Conservation (phyloP, 225 moss, liverwort and hornwort species). For the Marchantia paleacea region DNA sequence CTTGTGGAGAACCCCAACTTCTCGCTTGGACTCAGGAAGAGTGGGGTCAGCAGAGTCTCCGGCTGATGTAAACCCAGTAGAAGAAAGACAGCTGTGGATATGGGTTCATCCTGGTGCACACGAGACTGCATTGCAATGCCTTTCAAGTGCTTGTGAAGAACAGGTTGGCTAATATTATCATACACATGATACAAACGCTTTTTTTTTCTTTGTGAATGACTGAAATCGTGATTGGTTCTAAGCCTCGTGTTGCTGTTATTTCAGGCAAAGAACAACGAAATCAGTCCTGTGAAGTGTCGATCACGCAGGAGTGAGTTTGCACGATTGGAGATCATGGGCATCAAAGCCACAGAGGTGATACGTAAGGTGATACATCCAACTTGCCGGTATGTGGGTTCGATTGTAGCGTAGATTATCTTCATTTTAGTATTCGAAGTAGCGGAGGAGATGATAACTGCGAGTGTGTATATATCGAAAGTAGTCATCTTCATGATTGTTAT, state of each 20-base stretch:
- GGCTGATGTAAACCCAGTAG: neutral
- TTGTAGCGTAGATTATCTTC: too few species aligned
- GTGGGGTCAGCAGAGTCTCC: neutral
- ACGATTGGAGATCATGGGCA: slow-evolving; percentile 75
- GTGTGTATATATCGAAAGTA: neutral
- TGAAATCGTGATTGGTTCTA: neutral
- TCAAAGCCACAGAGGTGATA: slow-evolving; percentile 49
- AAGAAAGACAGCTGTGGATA: slow-evolving; percentile 76
- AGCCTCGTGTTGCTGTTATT: neutral
- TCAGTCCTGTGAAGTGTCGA: slow-evolving; percentile 47
- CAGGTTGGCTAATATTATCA: slow-evolving; percentile 49
- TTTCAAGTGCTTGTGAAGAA: slow-evolving; percentile 55
- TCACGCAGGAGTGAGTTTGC: slow-evolving; percentile 78
- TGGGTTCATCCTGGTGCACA: slow-evolving; percentile 93
- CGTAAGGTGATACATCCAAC: slow-evolving; percentile 78
- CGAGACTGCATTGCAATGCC: slow-evolving; percentile 57
- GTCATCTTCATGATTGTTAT: neutral
- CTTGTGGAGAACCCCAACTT: slow-evolving; percentile 46
- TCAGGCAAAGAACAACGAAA: neutral
- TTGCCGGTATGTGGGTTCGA: slow-evolving; percentile 48
- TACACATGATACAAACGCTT: neutral
- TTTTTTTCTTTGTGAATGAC: neutral
- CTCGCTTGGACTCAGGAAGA: neutral
- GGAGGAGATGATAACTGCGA: too few species aligned
- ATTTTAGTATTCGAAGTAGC: neutral